These are phyloP conservation scores for Penicillium hesseltinei DNA, from an alignment of 2,329 filamentous ascomycete genomes.

Conservation along the genomic window DNA sequence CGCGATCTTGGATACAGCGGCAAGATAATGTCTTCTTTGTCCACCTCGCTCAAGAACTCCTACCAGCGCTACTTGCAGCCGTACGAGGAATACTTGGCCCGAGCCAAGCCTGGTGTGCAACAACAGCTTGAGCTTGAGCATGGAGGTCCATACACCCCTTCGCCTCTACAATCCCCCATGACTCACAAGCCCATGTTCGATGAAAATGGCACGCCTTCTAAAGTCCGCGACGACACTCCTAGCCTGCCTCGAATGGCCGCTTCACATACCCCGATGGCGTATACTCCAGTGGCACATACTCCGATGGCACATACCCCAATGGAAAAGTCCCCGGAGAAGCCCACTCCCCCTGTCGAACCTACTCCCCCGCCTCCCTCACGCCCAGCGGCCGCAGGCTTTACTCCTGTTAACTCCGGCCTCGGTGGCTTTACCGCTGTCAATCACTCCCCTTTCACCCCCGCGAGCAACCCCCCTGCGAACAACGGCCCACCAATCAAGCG, in stretches of 20 bases:
- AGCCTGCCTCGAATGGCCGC: slow-evolving; percentile 58
- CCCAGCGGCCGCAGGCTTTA: slow-evolving; percentile 57
- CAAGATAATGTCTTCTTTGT: slow-evolving; percentile 99
- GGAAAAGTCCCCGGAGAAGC: slow-evolving; percentile 34
- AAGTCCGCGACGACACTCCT: slow-evolving; percentile 64
- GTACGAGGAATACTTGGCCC: slow-evolving; percentile 88
- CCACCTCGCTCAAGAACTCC: slow-evolving; percentile 96
- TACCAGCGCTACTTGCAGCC: slow-evolving; percentile 96
- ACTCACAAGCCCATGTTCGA: slow-evolving; percentile 48
- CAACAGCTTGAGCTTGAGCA: slow-evolving; percentile 92
- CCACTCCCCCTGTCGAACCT: slow-evolving; percentile 37
- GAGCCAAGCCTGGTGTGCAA: slow-evolving; percentile 93
- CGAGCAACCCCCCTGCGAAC: slow-evolving; percentile 42
- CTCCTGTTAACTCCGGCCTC: slow-evolving; percentile 64
- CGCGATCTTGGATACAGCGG: slow-evolving; percentile 95
- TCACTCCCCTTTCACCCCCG: slow-evolving; percentile 44
- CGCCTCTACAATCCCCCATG: slow-evolving; percentile 71
- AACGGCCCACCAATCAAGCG: slow-evolving; percentile 46
- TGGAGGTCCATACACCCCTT: slow-evolving; percentile 81
- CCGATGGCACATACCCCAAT: slow-evolving; percentile 50
- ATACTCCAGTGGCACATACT: not conserved
- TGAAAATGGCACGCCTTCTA: slow-evolving; percentile 48
- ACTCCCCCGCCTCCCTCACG: slow-evolving; percentile 37
- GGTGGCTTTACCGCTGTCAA: slow-evolving; percentile 62
- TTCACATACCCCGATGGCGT: slow-evolving; percentile 51